phyloP scores from a whole-genome alignment of 768 basidiomycete genomes.

The Piloderma croceum region DNA sequence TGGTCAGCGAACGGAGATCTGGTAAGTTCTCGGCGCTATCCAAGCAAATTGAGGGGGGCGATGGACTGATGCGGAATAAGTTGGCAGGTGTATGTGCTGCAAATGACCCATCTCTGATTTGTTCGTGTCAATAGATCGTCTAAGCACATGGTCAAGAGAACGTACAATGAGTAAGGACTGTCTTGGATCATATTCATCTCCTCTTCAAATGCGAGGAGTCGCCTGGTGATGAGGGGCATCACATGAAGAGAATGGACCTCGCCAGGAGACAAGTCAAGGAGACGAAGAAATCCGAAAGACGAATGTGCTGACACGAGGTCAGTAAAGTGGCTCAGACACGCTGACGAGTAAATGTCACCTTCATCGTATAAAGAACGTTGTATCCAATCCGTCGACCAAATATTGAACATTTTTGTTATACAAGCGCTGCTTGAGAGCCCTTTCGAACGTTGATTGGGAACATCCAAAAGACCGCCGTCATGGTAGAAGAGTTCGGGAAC shows the following conservation, averaged over 20 bases:
- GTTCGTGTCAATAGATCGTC: slow-evolving; percentile 13
- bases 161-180: slow-evolving; percentile 42
- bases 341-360: slow-evolving; percentile 33
- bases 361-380: slow-evolving; percentile 60
- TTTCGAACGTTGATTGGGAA: slow-evolving; percentile 52
- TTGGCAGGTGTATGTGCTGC: slow-evolving; percentile 31
- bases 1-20: slow-evolving; percentile 55
- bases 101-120: slow-evolving; percentile 49
- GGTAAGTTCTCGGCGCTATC: slow-evolving; percentile 42
- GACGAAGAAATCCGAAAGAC: slow-evolving; percentile 75
- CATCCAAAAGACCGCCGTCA: slow-evolving; percentile 66
- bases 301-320: slow-evolving; percentile 24
- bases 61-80: slow-evolving; percentile 31
- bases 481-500: slow-evolving; percentile 74
- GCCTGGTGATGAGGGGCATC: slow-evolving; percentile 54
- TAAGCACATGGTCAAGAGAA: slow-evolving; percentile 4
- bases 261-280: slow-evolving; percentile 56
- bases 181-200: slow-evolving; percentile 37
- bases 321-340: slow-evolving; percentile 1
- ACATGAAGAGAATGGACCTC: slow-evolving; percentile 60
- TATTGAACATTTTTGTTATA: slow-evolving; percentile 70
- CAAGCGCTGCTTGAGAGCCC: slow-evolving; percentile 48
- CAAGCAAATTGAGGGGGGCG: slow-evolving; percentile 25
- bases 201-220: slow-evolving; percentile 43
- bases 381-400: slow-evolving; percentile 87